Conservation (phyloP, 495 filamentous ascomycete species). For the Aspergillus mulundensis region DNA sequence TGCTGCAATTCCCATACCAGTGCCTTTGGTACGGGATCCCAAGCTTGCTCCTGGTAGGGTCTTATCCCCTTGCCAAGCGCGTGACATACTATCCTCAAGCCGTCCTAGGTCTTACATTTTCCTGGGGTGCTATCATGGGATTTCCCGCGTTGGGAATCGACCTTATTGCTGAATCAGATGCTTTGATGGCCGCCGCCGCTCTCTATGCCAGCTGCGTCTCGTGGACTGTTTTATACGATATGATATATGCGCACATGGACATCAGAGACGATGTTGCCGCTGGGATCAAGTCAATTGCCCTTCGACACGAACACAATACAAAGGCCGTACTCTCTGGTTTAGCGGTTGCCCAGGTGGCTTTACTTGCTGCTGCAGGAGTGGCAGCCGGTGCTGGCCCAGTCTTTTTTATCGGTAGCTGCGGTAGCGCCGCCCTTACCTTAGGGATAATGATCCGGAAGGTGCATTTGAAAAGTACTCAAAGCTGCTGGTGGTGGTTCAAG, state of each 20-base stretch:
- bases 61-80: conserved; percentile 89
- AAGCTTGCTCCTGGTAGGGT: conserved; percentile 71
- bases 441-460: conserved; percentile 88
- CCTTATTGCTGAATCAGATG: conserved; percentile 59
- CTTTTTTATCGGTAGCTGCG: conserved; percentile 83
- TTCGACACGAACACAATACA: conserved; percentile 83
- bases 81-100: conserved; percentile 93
- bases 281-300: conserved; percentile 92
- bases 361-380: conserved; percentile 72
- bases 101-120: conserved; percentile 88
- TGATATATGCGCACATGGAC: conserved; percentile 99
- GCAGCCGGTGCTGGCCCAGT: conserved; percentile 73
- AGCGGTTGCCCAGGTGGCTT: conserved; percentile 68
- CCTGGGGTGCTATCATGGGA: conserved; percentile 95
- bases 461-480: conserved; percentile 72
- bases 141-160: conserved; percentile 90
- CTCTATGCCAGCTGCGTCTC: conserved; percentile 84
- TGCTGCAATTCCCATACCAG: conserved; percentile 79
- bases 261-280: conserved; percentile 89
- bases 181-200: conserved; percentile 62
- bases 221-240: conserved; percentile 96
- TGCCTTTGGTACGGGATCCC: conserved; percentile 89
- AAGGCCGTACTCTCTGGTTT: conserved; percentile 78
- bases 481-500: conserved; percentile 98
- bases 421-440: conserved; percentile 69